Conservation (phyloP, 495 filamentous ascomycete species). For the Podospora conica region DNA sequence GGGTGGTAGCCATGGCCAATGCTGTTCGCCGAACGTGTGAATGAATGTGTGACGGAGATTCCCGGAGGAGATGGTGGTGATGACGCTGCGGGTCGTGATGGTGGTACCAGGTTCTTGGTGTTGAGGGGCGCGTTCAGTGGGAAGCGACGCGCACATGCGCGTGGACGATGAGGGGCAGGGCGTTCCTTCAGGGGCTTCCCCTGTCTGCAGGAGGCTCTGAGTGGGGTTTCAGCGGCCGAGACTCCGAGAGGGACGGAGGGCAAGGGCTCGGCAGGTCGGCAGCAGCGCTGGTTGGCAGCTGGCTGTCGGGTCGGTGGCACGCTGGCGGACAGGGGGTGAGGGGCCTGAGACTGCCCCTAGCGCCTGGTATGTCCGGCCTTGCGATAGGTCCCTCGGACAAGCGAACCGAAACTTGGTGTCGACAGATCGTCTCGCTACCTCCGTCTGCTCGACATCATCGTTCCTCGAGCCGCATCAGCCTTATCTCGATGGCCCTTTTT, state of each 20-base stretch:
- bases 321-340: not conserved
- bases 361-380: not conserved
- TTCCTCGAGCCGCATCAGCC: not conserved
- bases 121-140: not conserved
- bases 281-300: not conserved
- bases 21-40: not conserved
- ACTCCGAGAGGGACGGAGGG: not conserved
- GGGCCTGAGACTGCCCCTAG: not conserved
- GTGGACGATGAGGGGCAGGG: not conserved
- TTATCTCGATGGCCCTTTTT: not conserved
- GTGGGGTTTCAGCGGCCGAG: not conserved
- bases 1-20: slow-evolving; percentile 34
- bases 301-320: not conserved
- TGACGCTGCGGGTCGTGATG: not conserved
- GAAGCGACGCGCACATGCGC: not conserved
- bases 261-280: not conserved
- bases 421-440: not conserved
- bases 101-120: not conserved
- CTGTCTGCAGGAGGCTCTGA: not conserved
- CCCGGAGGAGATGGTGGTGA: not conserved
- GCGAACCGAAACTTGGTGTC: not conserved
- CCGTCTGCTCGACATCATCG: not conserved
- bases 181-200: not conserved
- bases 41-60: not conserved
- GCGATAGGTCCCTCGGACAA: not conserved